Conservation (phyloP, 345 rosid species). For the Sapria himalayana region DNA sequence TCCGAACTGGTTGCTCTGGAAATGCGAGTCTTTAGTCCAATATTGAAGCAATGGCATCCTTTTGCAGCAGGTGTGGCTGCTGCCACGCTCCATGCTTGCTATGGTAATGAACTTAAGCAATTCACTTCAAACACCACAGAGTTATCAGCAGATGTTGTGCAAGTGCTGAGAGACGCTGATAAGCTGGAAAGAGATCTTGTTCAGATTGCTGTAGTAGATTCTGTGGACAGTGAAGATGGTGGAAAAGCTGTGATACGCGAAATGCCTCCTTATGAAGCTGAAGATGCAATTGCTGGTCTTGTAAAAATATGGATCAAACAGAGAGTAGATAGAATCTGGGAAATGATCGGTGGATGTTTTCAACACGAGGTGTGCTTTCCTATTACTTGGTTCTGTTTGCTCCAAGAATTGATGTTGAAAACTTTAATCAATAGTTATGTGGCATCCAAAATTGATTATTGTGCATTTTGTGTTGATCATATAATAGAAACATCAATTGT, state of each 20-base stretch:
- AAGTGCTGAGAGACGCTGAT: constrained; percentile 81
- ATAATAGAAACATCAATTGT: too few species aligned
- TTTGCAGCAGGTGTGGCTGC: constrained; percentile 95
- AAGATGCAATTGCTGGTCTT: constrained; percentile 67
- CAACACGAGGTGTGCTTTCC: constrained; percentile 58
- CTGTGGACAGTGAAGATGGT: constrained; percentile 94
- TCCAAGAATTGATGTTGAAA: too few species aligned
- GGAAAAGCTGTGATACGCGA: constrained; percentile 95
- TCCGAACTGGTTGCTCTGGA: constrained; percentile 72
- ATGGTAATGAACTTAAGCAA: constrained; percentile 82
- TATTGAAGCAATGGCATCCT: constrained; percentile 95
- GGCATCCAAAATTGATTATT: too few species aligned
- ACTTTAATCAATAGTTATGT: too few species aligned
- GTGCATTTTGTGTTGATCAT: too few species aligned
- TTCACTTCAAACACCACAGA: constrained; percentile 57
- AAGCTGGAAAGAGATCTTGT: constrained; percentile 94
- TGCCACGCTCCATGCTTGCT: constrained; percentile 92
- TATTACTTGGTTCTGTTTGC: background rate
- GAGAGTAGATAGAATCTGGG: constrained; percentile 68
- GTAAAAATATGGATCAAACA: constrained; percentile 68
- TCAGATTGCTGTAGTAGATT: constrained; percentile 94
- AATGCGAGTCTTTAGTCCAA: constrained; percentile 65
- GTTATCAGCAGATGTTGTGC: constrained; percentile 80
- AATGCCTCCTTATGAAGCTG: constrained; percentile 98
- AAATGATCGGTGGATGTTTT: constrained; percentile 75